Base-by-base conservation (phyloP, 306 rosid genomes). In the Fragaria iinumae region DNA sequence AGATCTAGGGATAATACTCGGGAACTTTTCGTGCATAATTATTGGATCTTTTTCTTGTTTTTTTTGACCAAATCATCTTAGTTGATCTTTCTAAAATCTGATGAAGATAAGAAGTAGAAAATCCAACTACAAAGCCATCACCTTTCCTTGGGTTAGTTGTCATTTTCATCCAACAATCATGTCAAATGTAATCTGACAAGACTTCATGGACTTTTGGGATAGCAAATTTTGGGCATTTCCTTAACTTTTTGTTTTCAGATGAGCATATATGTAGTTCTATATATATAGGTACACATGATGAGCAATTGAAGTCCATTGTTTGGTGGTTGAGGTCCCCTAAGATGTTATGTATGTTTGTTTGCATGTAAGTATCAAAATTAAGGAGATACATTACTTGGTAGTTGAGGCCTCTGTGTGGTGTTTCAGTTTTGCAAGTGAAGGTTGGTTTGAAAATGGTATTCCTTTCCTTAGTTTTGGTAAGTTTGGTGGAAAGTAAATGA, bases 401-500 rank as follows among this genome's bases (percentile, higher is more conserved):
- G 98, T 86, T 91, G 97, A 78, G 59, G 86, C 67, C 78, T 75
- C 68, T 47, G 75, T 52, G 76, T 34, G 23, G 83, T 77, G 83
- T 84, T 83, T 89, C 27, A 17, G 85, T 80, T 74, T 87, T 87
- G 80, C 75, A 89, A 88, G 93, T 88, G 90, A 91, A 82, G 91
- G 86, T 90, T 89, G 73, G 90, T 87, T 82, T 84, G 92, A 88
- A 84, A 69, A 79, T 67, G 67, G 81, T 60, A 43, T 73, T 50
- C 69, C 56, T 53, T 81, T 82, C 81, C 47, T 79, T 83, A 77
- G 80, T 73, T 72, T 88, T 90, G 77, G 95, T 88, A 91, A 84
- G 98, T 89, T 90, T 89, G 98, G 95, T 90, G 87, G 83, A 77
- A 90, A 84, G 87, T 80, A 56, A 69, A 82, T 65, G 71, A 81